A percentile compares a stretch with the other conserved stretches of the same genome.
These are phyloP conservation scores for Colletotrichum sp. DNA, from an alignment of 2,329 filamentous ascomycete species.

Conservation along the genomic window DNA sequence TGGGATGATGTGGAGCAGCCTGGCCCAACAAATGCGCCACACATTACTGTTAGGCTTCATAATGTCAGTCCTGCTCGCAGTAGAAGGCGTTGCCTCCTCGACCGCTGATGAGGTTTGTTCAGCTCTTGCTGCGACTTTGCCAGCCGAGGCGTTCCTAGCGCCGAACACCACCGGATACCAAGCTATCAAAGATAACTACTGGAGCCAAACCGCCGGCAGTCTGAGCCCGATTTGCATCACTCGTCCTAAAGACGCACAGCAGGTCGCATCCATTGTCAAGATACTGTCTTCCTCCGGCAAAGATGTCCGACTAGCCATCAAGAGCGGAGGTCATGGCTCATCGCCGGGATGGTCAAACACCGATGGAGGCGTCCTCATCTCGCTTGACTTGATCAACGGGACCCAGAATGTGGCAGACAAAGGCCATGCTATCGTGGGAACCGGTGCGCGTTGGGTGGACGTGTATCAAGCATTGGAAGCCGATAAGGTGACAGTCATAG, in stretches of 20 bases:
- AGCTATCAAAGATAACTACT: neutral
- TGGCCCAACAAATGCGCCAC: neutral
- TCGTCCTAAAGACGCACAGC: neutral
- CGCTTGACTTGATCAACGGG: neutral
- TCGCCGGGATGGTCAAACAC: neutral
- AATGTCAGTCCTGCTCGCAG: neutral
- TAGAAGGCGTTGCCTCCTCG: neutral
- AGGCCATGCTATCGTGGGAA: neutral
- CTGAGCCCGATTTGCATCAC: neutral
- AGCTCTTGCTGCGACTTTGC: neutral
- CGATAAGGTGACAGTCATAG: neutral
- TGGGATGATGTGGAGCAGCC: neutral
- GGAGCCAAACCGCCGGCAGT: neutral
- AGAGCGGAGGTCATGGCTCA: slow-evolving; percentile 56
- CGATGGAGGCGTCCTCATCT: neutral
- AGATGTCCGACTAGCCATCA: slow-evolving; percentile 50
- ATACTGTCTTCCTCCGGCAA: neutral
- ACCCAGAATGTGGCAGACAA: neutral
- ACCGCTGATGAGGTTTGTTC: neutral
- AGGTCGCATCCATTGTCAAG: neutral
- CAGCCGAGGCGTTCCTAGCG: neutral
- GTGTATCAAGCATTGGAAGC: neutral
- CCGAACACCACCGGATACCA: neutral
- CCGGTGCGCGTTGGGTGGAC: neutral
- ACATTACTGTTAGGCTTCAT: neutral